Percentiles rank a stretch among this genome's conserved stretches.
Conservation (phyloP, 2,329 filamentous ascomycete genomes). For the Pseudogymnoascus verrucosus region DNA sequence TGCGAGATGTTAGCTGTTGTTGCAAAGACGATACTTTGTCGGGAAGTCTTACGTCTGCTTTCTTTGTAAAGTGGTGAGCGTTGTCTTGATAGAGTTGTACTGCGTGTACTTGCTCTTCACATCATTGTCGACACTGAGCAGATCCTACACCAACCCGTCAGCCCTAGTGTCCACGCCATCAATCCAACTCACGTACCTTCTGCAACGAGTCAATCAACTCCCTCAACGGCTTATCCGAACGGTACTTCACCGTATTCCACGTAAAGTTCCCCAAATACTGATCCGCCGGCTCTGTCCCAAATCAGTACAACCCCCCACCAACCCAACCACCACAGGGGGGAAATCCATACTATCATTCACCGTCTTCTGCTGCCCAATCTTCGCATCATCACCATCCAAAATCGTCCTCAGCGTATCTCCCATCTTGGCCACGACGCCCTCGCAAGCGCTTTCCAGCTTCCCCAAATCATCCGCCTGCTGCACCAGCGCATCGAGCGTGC, state of each 20-base stretch:
- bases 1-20: constrained; percentile 17
- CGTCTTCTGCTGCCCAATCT: constrained; percentile 69
- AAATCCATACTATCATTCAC: constrained; percentile 79
- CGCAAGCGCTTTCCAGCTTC: constrained; percentile 75
- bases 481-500: constrained; percentile 87
- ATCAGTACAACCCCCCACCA: background rate
- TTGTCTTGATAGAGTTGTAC: constrained; percentile 87
- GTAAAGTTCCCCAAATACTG: constrained; percentile 82
- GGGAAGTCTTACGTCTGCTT: constrained; percentile 65
- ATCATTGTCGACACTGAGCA: constrained; percentile 87
- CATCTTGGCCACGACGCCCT: constrained; percentile 79
- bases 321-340: constrained; percentile 42
- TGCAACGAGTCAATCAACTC: constrained; percentile 83
- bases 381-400: constrained; percentile 28
- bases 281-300: constrained; percentile 75
- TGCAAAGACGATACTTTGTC: too few relatives aligned
- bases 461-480: constrained; percentile 92
- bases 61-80: constrained; percentile 70
- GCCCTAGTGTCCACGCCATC: background rate
- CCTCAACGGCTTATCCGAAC: constrained; percentile 79
- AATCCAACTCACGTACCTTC: constrained; percentile 49
- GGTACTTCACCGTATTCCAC: constrained; percentile 98
- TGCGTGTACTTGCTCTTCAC: constrained; percentile 91
- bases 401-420: constrained; percentile 26
- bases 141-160: constrained; percentile 50